Evolutionary conservation across 306 rosid genomes (phyloP), one percentile per base, ranked within the genome.

Genomic region (Cucumis cinereus): DNA sequence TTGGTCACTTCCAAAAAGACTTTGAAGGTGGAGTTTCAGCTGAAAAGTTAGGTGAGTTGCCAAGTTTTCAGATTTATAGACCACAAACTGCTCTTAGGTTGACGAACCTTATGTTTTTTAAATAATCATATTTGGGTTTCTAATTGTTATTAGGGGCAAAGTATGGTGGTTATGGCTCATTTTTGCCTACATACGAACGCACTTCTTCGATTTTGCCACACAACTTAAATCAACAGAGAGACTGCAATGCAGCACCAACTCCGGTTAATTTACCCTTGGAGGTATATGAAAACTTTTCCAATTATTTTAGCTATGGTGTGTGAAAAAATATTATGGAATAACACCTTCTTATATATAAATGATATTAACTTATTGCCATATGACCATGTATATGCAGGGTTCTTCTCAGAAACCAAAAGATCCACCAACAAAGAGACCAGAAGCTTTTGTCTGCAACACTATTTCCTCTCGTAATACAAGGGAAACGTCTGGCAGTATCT

Each of bases 1-100:
- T 93, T 41, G 98, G 98, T 68, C 97, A 88, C 78, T 82, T 89
- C 80, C 92, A 82, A 81, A 88, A 86, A 80, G 93, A 87, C 73
- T 93, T 91, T 69, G 96, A 91, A 81, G 92, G 91, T 61, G 87
- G 85, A 77, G 77, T 84, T 26, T 86, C 82, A 77, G 87, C 90
- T 40, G 89, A 88, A 79, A 91, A 80, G 82, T 85, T 88, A 81
- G 96, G 98, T 93, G 82, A 82, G 91, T 83, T 78, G 77, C 80
- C 57, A 38, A 59, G 57, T 77, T 28, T 64, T 67, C 35, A 72
- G 56, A 76, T 75, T 77, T 47, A 47, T 83, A 77, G 30, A 19
- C 9, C 28, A 19, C 26, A 50, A 45, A 84, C 79, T 68, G 77
- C 79, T 68, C 76, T 82, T 74, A 82, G 77, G 74, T 77, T 78